A percentile compares a stretch with the other conserved stretches of the same genome.
Evolutionary conservation across 257 asterid genomes (phyloP).

Genomic region (Verbascum thapsus): DNA sequence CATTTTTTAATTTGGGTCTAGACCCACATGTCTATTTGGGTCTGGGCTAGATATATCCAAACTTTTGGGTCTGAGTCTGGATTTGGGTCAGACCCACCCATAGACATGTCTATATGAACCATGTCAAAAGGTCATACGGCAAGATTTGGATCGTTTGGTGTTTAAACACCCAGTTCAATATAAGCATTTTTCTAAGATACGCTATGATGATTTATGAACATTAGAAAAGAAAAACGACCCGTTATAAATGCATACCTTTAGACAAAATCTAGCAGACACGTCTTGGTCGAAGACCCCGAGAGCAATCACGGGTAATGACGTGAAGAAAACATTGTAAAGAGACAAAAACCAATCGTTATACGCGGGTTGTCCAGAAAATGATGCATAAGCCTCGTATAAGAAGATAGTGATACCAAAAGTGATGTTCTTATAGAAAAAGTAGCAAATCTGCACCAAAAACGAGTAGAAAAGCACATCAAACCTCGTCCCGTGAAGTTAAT

Average conservation of each 20-base stretch:
- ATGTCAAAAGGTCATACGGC: too few relatives aligned
- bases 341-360: conserved; percentile 70
- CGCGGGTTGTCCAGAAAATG: conserved; percentile 75
- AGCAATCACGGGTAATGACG: conserved; percentile 66
- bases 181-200: too few relatives aligned
- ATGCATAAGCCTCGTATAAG: conserved; percentile 62
- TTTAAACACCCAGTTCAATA: too few relatives aligned
- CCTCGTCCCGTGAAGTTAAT: neutral
- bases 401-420: conserved; percentile 68
- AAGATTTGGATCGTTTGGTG: too few relatives aligned
- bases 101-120: too few relatives aligned
- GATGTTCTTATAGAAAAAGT: conserved; percentile 80
- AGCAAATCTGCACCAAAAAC: conserved; percentile 63
- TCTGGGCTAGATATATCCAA: too few relatives aligned
- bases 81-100: too few relatives aligned
- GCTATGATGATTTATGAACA: too few relatives aligned
- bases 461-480: neutral
- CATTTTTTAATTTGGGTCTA: too few relatives aligned
- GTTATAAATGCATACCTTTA: conserved; percentile 39
- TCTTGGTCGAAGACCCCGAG: conserved; percentile 77
- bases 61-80: too few relatives aligned
- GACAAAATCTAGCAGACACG: conserved; percentile 60
- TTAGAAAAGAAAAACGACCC: neutral
- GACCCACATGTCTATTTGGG: too few relatives aligned
- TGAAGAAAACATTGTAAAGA: conserved; percentile 69